Conservation (phyloP, 1,284 basidiomycete genomes). For the Sporisorium graminicola region DNA sequence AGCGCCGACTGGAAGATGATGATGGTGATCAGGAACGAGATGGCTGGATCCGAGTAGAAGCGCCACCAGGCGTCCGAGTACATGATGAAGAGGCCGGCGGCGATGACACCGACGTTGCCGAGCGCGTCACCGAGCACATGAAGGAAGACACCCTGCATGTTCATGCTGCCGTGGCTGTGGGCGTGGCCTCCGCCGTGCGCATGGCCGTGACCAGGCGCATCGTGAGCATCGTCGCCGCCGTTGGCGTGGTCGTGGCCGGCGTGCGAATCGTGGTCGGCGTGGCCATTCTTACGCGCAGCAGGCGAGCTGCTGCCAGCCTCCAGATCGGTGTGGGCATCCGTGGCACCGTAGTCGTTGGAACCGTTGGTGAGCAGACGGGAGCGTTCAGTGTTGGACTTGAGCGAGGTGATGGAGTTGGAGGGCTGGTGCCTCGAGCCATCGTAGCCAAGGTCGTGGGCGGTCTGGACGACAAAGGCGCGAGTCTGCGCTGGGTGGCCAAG, state of each 20-base stretch:
- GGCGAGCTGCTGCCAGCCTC: conserved; percentile 38
- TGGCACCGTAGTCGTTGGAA: conserved; percentile 43
- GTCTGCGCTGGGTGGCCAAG: conserved; percentile 89
- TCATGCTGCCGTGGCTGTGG: conserved; percentile 81
- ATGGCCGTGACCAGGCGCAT: conserved; percentile 72
- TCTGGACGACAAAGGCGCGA: conserved; percentile 86
- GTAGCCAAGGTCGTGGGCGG: conserved; percentile 80
- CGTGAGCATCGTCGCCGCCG: conserved; percentile 62
- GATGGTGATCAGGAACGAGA: conserved; percentile 92
- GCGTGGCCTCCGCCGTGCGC: conserved; percentile 72
- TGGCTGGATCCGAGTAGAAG: conserved; percentile 92
- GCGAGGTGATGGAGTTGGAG: conserved; percentile 33
- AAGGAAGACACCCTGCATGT: conserved; percentile 93
- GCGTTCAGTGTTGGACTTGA: conserved; percentile 23
- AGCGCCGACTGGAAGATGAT: conserved; percentile 97
- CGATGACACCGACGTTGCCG: conserved; percentile 97
- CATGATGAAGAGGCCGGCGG: conserved; percentile 79
- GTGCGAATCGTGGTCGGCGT: conserved; percentile 39
- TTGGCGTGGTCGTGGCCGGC: conserved; percentile 47
- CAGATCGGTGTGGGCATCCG: conserved; percentile 42
- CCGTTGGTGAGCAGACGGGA: conserved; percentile 32
- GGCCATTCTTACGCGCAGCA: conserved; percentile 53
- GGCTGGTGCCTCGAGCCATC: conserved; percentile 49
- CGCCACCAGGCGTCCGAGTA: conserved; percentile 64
- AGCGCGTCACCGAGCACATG: conserved; percentile 94